A percentile compares a stretch with the other conserved stretches of the same genome.
Evolutionary conservation across 1,139 yeast genomes (phyloP).

Genomic region (Yamadazyma sp.): DNA sequence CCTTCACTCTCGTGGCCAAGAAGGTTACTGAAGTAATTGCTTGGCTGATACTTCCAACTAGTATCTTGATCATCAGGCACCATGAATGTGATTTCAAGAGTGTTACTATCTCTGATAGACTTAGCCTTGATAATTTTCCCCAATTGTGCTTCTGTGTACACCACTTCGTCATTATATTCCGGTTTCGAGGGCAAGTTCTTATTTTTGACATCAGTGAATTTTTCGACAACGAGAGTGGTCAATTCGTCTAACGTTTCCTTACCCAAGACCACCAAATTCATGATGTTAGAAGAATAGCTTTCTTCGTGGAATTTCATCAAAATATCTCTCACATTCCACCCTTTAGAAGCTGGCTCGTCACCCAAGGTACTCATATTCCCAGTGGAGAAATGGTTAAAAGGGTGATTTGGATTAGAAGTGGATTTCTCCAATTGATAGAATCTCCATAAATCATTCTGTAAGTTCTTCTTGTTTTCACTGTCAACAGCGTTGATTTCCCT

Average conservation of each 20-base stretch:
- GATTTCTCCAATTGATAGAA: conserved; percentile 80
- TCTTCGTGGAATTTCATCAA: conserved; percentile 60
- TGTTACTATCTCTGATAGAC: conserved; percentile 80
- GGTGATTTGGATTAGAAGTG: conserved; percentile 69
- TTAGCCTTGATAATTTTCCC: conserved; percentile 61
- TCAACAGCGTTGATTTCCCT: conserved; percentile 94
- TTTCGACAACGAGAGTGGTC: conserved; percentile 67
- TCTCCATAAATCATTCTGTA: conserved; percentile 90
- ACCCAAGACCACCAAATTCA: conserved; percentile 86
- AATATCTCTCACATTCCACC: conserved; percentile 63
- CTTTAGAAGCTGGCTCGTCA: conserved; percentile 48
- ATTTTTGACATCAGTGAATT: conserved; percentile 65
- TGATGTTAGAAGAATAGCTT: conserved; percentile 73
- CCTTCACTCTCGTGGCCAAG: conserved; percentile 92
- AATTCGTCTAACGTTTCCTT: conserved; percentile 74
- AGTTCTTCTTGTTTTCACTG: conserved; percentile 90
- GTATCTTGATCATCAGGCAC: conserved; percentile 70
- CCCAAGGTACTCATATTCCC: conserved; percentile 67
- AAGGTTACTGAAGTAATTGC: conserved; percentile 71
- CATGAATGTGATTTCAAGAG: conserved; percentile 64
- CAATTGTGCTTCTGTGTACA: conserved; percentile 46
- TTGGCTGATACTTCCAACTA: conserved; percentile 69
- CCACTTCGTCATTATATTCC: conserved; percentile 34
- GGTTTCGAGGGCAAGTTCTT: conserved; percentile 49
- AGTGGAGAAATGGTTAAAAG: conserved; percentile 73